Evolutionary conservation across 1,139 yeast genomes (phyloP), one percentile per base, ranked within the genome.

Genomic region (Protomyces inundatus): DNA sequence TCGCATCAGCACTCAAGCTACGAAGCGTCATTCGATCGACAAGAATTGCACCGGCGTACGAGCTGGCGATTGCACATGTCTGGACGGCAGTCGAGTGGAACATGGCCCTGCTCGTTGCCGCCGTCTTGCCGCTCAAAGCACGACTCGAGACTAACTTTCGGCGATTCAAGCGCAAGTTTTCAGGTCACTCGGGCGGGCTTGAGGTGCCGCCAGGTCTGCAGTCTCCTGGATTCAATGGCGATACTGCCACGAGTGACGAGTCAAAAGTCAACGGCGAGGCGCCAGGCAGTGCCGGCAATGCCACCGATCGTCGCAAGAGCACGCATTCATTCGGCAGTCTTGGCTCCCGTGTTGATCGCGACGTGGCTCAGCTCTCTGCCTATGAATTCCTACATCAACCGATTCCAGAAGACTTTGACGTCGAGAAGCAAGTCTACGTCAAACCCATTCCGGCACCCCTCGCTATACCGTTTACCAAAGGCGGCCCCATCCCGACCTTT

Each of bases 61-160:
- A 45, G 23, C 10, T 55, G 16, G 62, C 56, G 23, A 52, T 52
- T n/a, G 62, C 62, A 7, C 54, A 51, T 33, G 54, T 58, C 23
- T 58, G 62, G 62, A 34, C 54, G 37, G 12, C 53, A 10, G 56
- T 58, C 40, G 62, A 58, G 14, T 32, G 51, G 14, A 58, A 58
- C 35, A 42, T 33, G 12, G 62, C 62, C n/a, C 35, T 58, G 52
- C 62, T 58, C 53, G 62, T 58, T 7, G 62, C 62, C 3, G 62
- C 52, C 33, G 40, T 52, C 35, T 23, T 58, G 52, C 62, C 62
- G 3, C 62, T 58, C 39, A 58, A 58, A 45, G 55, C 62, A 4
- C 53, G 53, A 4, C 56, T 58, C 35, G 62, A 58, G 23, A 55
- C 37, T 1, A 34, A 36, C 4, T 52, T 58, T 52, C 39, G 37